Base-by-base conservation (phyloP, 2,329 filamentous ascomycete genomes). In the Coniella vitis region DNA sequence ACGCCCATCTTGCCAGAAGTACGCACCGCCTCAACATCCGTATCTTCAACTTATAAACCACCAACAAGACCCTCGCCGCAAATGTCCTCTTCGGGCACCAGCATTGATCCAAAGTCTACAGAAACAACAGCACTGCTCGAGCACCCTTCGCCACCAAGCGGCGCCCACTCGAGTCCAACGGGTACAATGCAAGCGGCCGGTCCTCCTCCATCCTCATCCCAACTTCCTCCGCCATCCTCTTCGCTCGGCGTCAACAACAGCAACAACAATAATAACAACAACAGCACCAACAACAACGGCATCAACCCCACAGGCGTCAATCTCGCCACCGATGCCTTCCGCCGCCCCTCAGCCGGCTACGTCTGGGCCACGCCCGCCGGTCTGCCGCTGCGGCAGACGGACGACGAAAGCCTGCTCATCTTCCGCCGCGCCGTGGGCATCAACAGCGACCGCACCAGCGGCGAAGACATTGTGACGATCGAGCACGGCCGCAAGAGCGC, bases 351-450 rank as follows among this genome's bases (percentile, higher is more conserved):
- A 45, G 62, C 59, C 4, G 55, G 57, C 47, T 51, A 62, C 20
- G 60, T 63, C 0, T 71, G 68, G 68, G 64, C 64, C n/a, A 32
- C 57, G 2, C 68, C 69, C 0, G 65, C 63, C 0, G 69, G 69
- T 0, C 62, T 70, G 7, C 52, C 56, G 17, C 59, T 66, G 13
- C 65, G 66, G 25, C 53, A 47, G 3, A 44, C 57, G 34, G 64
- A 66, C 54, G 66, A 69, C 54, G 66, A 70, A 49, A 65, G 65
- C 54, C 60, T 74, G 1, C 36, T 64, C 17, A 65, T 72, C 37
- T 74, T 72, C 58, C 63, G 70, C 20, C 62, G 62, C 4, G 70
- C 72, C 0, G 54, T 74, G 0, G 70, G 71, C 2, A 73, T 74
- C 57, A 68, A 69, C 56, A 58, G 52, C 38, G 49, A 61, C 37